Evolutionary conservation across 345 rosid species (phyloP).

Genomic region (Rhodamnia argentea): DNA sequence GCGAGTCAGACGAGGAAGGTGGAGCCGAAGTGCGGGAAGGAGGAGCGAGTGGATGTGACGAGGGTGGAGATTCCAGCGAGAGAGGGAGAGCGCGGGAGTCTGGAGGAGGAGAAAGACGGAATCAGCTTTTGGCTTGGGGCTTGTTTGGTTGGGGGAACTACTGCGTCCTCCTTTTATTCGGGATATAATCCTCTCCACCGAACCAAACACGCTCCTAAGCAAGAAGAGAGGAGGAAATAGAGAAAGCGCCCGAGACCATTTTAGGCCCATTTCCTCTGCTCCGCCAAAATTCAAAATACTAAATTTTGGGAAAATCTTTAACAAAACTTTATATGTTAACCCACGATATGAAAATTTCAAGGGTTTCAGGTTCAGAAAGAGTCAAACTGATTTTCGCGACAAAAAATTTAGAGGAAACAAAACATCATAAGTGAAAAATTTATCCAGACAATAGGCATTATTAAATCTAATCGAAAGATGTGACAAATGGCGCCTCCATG

Average conservation of each 20-base stretch:
- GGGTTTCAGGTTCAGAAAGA: background rate
- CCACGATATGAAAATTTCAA: too few species aligned
- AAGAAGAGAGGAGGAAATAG: background rate
- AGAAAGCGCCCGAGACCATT: background rate
- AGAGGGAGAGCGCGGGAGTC: background rate
- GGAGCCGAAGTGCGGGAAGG: background rate
- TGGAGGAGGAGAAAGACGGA: background rate
- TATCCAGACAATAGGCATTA: accelerated
- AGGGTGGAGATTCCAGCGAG: background rate
- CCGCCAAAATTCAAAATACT: background rate
- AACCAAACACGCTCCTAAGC: background rate
- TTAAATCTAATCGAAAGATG: too few species aligned
- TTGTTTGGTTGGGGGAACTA: background rate
- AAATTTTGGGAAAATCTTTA: background rate
- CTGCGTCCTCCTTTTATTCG: background rate
- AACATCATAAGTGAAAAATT: background rate
- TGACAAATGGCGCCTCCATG: too few species aligned
- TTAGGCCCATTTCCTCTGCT: too few species aligned
- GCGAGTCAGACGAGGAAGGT: background rate
- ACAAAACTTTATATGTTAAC: too few species aligned
- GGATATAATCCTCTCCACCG: background rate
- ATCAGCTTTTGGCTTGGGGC: background rate
- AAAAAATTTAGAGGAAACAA: background rate
- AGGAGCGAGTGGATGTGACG: background rate
- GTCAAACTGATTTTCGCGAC: accelerated